phyloP scores from a whole-genome alignment of 2,329 filamentous ascomycete genomes.

The Dothistroma pini region DNA sequence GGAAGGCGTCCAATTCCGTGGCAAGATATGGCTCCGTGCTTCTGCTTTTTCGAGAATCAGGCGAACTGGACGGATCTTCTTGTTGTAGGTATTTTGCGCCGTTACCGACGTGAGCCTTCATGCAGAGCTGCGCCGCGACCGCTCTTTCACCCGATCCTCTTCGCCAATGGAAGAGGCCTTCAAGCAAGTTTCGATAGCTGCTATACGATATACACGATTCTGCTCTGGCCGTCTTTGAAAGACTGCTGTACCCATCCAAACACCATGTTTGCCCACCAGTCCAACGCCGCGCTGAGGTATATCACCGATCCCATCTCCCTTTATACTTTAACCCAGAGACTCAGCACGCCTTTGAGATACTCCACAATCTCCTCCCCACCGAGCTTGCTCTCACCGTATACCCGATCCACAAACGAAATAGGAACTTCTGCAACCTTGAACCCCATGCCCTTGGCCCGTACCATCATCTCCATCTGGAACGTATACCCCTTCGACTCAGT shows the following conservation, averaged over 20 bases:
- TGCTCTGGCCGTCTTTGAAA: no score
- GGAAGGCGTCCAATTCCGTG: no score
- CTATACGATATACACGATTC: no score
- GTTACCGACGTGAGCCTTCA: no score
- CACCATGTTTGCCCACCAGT: not conserved
- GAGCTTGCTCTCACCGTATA: conserved; percentile 94
- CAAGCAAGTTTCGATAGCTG: no score
- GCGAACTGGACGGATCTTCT: no score
- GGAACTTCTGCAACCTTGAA: conserved; percentile 92
- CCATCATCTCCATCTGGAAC: conserved; percentile 99
- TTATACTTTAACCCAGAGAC: conserved; percentile 49
- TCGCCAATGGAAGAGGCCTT: no score
- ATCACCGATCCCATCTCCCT: not conserved
- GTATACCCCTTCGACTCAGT: conserved; percentile 97
- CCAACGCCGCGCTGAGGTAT: conserved; percentile 21
- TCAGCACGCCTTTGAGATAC: conserved; percentile 69
- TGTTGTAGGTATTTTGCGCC: no score
- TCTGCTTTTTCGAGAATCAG: no score
- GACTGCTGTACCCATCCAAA: not conserved
- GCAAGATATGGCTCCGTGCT: no score
- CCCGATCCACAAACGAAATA: conserved; percentile 90
- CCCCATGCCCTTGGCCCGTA: conserved; percentile 92
- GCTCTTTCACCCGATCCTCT: no score
- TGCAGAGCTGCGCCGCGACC: no score
- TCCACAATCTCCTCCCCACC: conserved; percentile 94